These are phyloP conservation scores for Penicillium sp. DNA, from an alignment of 2,329 filamentous ascomycete genomes.

Conservation along the genomic window DNA sequence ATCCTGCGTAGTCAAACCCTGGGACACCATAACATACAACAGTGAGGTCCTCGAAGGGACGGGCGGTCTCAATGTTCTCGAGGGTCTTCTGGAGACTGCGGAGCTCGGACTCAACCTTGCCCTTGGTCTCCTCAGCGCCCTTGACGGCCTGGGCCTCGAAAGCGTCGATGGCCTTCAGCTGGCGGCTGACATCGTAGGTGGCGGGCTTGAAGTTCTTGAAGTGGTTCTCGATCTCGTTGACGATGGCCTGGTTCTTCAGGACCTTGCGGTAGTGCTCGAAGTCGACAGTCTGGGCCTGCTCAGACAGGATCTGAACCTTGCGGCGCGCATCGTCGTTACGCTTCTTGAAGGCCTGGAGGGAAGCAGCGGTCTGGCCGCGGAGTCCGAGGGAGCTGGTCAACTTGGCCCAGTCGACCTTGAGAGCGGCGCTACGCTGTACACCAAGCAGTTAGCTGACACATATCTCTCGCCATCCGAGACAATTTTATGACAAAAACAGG, in stretches of 20 bases:
- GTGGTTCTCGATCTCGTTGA: slow-evolving; percentile 96
- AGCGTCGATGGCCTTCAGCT: slow-evolving; percentile 95
- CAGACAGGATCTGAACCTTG: slow-evolving; percentile 74
- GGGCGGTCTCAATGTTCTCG: slow-evolving; percentile 91
- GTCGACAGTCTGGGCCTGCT: slow-evolving; percentile 79
- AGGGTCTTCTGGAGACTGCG: slow-evolving; percentile 88
- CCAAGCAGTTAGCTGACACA: too few species aligned
- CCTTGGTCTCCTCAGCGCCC: slow-evolving; percentile 94
- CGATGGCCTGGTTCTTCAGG: slow-evolving; percentile 90
- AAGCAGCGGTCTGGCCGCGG: slow-evolving; percentile 82
- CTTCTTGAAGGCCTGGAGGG: slow-evolving; percentile 97
- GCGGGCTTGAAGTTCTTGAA: slow-evolving; percentile 84
- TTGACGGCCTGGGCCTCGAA: slow-evolving; percentile 95
- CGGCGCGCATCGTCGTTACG: slow-evolving; percentile 98
- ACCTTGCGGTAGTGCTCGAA: slow-evolving; percentile 83
- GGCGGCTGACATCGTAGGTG: slow-evolving; percentile 83
- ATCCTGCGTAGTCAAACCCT: too few species aligned
- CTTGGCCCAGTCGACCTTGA: slow-evolving; percentile 99
- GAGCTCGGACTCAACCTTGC: slow-evolving; percentile 88
- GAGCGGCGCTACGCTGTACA: slow-evolving; percentile 81
- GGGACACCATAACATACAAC: too few species aligned
- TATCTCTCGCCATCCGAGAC: too few species aligned
- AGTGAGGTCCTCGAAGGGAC: slow-evolving; percentile 93
- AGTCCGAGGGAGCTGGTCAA: slow-evolving; percentile 89
- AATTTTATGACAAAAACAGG: slow-evolving; percentile 1